These are phyloP conservation scores for Didymellaceae sp. DNA, from an alignment of 2,329 filamentous ascomycete genomes.

Conservation along the genomic window DNA sequence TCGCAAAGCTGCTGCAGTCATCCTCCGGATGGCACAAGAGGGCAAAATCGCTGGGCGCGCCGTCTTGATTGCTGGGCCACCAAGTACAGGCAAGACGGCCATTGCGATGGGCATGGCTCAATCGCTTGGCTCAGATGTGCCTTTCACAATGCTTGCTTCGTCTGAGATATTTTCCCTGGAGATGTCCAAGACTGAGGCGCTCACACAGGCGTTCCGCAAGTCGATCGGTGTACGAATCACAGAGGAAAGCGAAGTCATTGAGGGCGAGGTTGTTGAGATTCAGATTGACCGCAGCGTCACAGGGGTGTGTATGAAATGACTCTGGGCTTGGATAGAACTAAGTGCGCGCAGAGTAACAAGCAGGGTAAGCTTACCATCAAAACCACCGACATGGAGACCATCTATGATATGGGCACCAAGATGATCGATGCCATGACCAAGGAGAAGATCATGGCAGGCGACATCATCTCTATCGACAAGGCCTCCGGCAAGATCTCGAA, in stretches of 20 bases:
- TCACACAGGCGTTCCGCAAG: slow-evolving; percentile 98
- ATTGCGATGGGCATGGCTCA: slow-evolving; percentile 99
- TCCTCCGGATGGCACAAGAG: slow-evolving; percentile 98
- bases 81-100: slow-evolving; percentile 96
- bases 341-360: slow-evolving; percentile 73
- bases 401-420: slow-evolving; percentile 99
- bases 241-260: slow-evolving; percentile 98
- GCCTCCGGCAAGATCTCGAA: slow-evolving; percentile 98
- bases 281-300: slow-evolving; percentile 98
- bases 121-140: slow-evolving; percentile 89
- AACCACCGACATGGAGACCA: slow-evolving; percentile 99
- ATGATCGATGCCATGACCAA: slow-evolving; percentile 99
- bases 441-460: slow-evolving; percentile 97
- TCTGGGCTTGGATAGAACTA: slow-evolving; percentile 16
- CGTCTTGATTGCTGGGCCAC: slow-evolving; percentile 91
- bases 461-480: slow-evolving; percentile 99
- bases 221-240: slow-evolving; percentile 98
- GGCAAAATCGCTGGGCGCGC: slow-evolving; percentile 97
- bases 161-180: slow-evolving; percentile 98
- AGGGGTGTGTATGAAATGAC: slow-evolving; percentile 59
- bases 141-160: slow-evolving; percentile 93
- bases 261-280: slow-evolving; percentile 98
- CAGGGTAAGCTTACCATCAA: slow-evolving; percentile 99
- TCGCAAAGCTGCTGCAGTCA: slow-evolving; percentile 92
- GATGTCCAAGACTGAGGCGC: slow-evolving; percentile 98